A percentile compares a stretch with the other conserved stretches of the same genome.
These are phyloP conservation scores for Citropsis articulata DNA, from an alignment of 345 rosid species.

Conservation along the genomic window DNA sequence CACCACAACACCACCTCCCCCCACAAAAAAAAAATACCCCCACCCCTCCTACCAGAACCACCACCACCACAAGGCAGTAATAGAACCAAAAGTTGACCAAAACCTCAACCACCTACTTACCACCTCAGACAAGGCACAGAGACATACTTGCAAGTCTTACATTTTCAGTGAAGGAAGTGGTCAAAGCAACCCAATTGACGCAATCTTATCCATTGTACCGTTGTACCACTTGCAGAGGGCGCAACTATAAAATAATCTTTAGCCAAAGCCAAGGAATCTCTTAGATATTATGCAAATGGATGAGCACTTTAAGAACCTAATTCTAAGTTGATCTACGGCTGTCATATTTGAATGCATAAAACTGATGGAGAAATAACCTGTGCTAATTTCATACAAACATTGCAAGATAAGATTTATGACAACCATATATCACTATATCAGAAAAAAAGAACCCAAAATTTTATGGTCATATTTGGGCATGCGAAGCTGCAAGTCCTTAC, in stretches of 20 bases:
- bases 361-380: background rate
- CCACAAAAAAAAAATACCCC: background rate
- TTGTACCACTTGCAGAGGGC: background rate
- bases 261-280: background rate
- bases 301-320: background rate
- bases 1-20: background rate
- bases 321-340: background rate
- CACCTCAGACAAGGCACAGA: background rate
- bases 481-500: constrained; percentile 43
- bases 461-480: background rate
- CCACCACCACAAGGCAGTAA: background rate
- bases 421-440: background rate
- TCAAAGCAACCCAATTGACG: background rate
- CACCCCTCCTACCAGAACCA: background rate
- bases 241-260: background rate
- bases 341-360: background rate
- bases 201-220: constrained; percentile 4
- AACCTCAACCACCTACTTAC: background rate
- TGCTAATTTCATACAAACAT: background rate
- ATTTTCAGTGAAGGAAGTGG: background rate
- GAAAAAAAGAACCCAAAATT: background rate
- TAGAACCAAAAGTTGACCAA: background rate
- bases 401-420: background rate
- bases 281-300: background rate
- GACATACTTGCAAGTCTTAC: background rate